These are phyloP conservation scores for Kluyveromyces nonfermentans DNA, from an alignment of 805 yeast genomes.

Conservation along the genomic window DNA sequence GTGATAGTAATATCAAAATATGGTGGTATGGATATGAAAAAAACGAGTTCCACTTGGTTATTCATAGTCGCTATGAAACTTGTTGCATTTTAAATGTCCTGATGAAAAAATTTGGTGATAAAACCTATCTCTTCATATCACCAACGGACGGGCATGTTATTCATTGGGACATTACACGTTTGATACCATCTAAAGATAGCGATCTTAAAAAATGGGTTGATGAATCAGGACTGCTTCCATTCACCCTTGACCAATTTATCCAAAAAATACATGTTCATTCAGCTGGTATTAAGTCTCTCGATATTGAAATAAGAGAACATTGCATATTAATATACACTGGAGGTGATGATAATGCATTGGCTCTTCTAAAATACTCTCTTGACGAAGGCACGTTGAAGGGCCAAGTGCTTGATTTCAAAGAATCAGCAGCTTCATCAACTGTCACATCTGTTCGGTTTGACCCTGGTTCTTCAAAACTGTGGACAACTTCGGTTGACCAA, in stretches of 20 bases:
- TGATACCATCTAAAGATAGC: constrained; percentile 14
- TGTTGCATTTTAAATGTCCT: constrained; percentile 68
- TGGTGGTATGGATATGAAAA: constrained; percentile 42
- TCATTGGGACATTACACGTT: constrained; percentile 43
- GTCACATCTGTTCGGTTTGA: constrained; percentile 52
- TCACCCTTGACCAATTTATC: constrained; percentile 6
- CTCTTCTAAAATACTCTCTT: constrained; percentile 30
- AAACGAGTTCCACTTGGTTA: constrained; percentile 35
- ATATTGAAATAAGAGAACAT: constrained; percentile 14
- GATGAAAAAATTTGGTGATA: constrained; percentile 29
- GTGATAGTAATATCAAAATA: constrained; percentile 68
- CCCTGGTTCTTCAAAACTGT: constrained; percentile 24
- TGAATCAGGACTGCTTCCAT: background rate
- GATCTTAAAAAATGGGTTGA: constrained; percentile 5
- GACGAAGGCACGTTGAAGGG: constrained; percentile 10
- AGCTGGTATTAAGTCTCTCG: constrained; percentile 70
- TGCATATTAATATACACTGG: constrained; percentile 51
- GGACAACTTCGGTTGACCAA: constrained; percentile 82
- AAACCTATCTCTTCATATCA: constrained; percentile 40
- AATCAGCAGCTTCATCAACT: constrained; percentile 76
- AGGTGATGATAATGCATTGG: constrained; percentile 85
- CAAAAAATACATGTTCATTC: constrained; percentile 59
- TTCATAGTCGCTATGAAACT: constrained; percentile 48
- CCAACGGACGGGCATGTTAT: constrained; percentile 80
- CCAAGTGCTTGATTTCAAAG: constrained; percentile 30